phyloP scores from a whole-genome alignment of 2,329 filamentous ascomycete species.

The Purpureocillium lavendulum region DNA sequence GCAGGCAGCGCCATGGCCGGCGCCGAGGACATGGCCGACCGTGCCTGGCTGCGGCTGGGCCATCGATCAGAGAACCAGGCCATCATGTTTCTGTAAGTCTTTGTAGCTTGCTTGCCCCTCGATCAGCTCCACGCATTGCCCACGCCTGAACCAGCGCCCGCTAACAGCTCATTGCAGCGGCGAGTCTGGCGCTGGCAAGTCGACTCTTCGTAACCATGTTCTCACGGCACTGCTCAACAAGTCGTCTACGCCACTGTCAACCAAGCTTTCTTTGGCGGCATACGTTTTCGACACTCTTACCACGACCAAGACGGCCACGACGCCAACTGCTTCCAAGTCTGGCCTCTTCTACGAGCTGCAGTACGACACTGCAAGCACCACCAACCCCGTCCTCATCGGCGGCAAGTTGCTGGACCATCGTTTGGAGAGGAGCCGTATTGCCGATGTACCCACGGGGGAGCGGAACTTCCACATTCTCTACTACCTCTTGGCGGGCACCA shows the following conservation, averaged over 20 bases:
- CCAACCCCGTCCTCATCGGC: constrained; percentile 81
- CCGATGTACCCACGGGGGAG: constrained; percentile 88
- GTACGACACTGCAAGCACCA: constrained; percentile 82
- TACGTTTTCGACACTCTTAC: constrained; percentile 96
- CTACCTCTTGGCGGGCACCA: constrained; percentile 89
- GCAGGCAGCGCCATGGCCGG: constrained; percentile 89
- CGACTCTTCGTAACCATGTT: constrained; percentile 83
- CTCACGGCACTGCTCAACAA: constrained; percentile 79
- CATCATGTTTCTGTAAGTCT: constrained; percentile 76
- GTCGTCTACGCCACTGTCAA: constrained; percentile 85
- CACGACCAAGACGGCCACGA: constrained; percentile 93
- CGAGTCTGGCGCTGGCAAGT: constrained; percentile 94
- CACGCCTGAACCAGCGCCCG: constrained; percentile 12
- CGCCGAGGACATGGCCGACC: constrained; percentile 82
- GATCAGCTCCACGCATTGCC: background rate
- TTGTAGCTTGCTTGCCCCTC: constrained; percentile 12
- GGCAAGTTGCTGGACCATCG: constrained; percentile 92
- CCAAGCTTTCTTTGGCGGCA: constrained; percentile 84
- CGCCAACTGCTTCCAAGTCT: constrained; percentile 89
- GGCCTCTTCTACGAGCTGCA: constrained; percentile 94
- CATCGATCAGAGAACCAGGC: constrained; percentile 90
- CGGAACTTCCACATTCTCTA: constrained; percentile 95
- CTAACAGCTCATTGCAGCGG: constrained; percentile 50
- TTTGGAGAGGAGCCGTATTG: constrained; percentile 83
- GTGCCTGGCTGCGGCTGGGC: constrained; percentile 78